A percentile compares a stretch with the other conserved stretches of the same genome.
phyloP scores from a whole-genome alignment of 192 early-diverging fungal genomes.

The Pilaira anomala region DNA sequence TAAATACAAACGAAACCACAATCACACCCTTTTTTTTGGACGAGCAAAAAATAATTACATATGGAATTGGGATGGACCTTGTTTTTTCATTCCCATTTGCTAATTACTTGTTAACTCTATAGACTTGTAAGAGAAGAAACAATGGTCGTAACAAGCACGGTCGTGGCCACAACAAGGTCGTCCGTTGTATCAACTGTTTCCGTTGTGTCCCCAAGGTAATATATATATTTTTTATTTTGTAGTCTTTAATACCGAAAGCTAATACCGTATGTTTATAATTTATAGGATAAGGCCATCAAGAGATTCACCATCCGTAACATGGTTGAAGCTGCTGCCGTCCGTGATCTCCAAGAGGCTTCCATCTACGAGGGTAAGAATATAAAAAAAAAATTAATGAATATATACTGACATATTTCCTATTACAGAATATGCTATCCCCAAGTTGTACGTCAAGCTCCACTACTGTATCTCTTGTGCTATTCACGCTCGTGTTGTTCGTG shows the following conservation, averaged over 20 bases:
- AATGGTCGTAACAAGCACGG: constrained; percentile 99
- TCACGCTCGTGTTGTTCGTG: constrained; percentile 92
- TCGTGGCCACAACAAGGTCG: constrained; percentile 95
- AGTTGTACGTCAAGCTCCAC: constrained; percentile 98
- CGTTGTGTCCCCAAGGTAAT: constrained; percentile 75
- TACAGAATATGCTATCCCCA: constrained; percentile 88
- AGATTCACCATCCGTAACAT: constrained; percentile 98
- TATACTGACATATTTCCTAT: constrained; percentile 19
- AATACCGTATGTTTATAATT: background rate
- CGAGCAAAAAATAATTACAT: background rate
- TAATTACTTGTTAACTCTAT: constrained; percentile 4
- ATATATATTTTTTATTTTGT: no score
- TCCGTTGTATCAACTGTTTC: constrained; percentile 99
- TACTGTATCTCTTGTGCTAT: constrained; percentile 98
- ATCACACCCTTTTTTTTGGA: background rate
- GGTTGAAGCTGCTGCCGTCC: constrained; percentile 95
- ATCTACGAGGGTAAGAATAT: constrained; percentile 77
- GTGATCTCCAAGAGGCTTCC: constrained; percentile 95
- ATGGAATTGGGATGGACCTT: background rate
- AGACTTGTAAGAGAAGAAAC: constrained; percentile 99
- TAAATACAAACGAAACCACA: background rate
- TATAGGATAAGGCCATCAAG: constrained; percentile 98
- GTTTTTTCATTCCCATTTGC: background rate
- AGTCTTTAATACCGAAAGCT: no score
- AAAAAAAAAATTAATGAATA: background rate